A percentile compares a stretch with the other conserved stretches of the same genome.
Conservation (phyloP, 495 filamentous ascomycete species). For the Trypethelium eluteriae region DNA sequence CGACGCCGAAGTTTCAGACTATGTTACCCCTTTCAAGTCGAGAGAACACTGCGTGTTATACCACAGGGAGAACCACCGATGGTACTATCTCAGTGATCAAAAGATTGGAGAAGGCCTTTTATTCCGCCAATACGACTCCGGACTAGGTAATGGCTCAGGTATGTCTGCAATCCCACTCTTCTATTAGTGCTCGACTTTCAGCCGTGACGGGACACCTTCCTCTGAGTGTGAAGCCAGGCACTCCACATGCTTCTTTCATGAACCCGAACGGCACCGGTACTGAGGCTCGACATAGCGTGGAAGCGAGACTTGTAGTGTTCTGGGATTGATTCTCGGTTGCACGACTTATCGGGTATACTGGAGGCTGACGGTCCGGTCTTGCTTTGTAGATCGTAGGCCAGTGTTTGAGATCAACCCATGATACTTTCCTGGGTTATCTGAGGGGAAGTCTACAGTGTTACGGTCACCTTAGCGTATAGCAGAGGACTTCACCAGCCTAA, state of each 20-base stretch:
- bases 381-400: no score
- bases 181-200: background rate
- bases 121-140: slow-evolving; percentile 4
- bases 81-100: slow-evolving; percentile 1
- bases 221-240: background rate
- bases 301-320: background rate
- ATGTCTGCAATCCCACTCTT: background rate
- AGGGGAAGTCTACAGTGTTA: no score
- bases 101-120: background rate
- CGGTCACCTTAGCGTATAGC: no score
- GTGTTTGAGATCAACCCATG: no score
- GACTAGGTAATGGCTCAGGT: background rate
- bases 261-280: background rate
- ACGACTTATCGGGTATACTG: background rate
- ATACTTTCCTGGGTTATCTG: no score
- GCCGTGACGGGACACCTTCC: background rate
- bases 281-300: background rate
- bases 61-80: background rate
- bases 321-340: background rate
- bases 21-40: background rate
- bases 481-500: no score
- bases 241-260: background rate
- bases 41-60: background rate
- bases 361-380: background rate
- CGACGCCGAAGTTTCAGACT: background rate